Evolutionary conservation across 1,284 basidiomycete genomes (phyloP), one percentile per base, ranked within the genome.

Genomic region (Ceratobasidium sp.): DNA sequence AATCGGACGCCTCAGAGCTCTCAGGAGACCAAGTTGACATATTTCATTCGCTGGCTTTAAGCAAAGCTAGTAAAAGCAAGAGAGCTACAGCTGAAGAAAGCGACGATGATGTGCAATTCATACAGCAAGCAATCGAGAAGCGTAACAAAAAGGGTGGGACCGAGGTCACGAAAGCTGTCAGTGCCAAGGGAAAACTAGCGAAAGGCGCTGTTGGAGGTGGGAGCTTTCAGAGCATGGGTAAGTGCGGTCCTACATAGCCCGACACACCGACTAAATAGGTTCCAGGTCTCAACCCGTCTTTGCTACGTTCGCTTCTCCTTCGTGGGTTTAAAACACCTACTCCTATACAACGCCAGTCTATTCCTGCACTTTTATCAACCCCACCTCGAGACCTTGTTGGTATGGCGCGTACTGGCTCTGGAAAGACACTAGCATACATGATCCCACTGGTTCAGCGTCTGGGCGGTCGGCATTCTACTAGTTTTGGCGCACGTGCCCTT

Each of bases 401-500:
- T 67, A 99, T 99, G 97, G 97, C 97, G 26, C 87, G 97, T 23
- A 99, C 97, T 0, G 97, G 97, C 72, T 98, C 96, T 0, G 97
- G 97, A 74, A 99, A 99, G 82, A 98, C 97, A 14, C 87, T 99
- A 30, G 97, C 97, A 43, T 99, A 97, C 81, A 88, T 99, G 84
- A 85, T 99, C 23, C 97, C 97, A 55, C 86, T 99, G 14, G 85
- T 98, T 0, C 93, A 97, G 75, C 87, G 93, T 30, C 87, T 99
- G 10, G 89, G 92, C 28, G 93, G 93, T 18, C 84, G 89, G 18
- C 96, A 97, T 79, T 87, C 90, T 3, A 86, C 88, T 12, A 83
- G 88, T 0, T 95, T 96, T 76, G 97, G 96, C 55, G 90, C 94
- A 18, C 87, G 96, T 60, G 93, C 93, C 18, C 82, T 99, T 53